A percentile compares a stretch with the other conserved stretches of the same genome.
Evolutionary conservation across 140 eudicot species (phyloP).

Genomic region (Oenanthe javanica): DNA sequence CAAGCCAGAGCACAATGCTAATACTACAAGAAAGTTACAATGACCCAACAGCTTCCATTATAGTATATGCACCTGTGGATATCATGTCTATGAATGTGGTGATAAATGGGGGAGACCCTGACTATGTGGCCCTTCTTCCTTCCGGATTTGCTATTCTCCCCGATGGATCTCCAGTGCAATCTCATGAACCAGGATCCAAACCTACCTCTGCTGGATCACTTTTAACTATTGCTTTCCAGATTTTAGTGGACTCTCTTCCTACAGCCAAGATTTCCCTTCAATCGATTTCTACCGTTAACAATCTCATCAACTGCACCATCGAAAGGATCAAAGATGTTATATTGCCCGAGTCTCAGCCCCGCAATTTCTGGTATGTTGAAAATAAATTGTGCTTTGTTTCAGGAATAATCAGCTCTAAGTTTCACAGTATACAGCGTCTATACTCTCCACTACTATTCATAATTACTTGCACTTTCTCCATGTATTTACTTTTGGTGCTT

Average conservation of each 20-base stretch:
- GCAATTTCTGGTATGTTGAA: constrained; percentile 6
- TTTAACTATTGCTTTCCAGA: constrained; percentile 73
- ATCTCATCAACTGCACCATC: constrained; percentile 72
- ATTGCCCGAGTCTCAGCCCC: constrained; percentile 12
- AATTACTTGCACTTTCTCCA: neutral
- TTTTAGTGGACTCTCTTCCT: constrained; percentile 71
- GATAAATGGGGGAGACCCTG: constrained; percentile 64
- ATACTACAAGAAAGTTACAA: constrained; percentile 65
- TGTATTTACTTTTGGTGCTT: neutral
- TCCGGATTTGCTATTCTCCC: constrained; percentile 80
- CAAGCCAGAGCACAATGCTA: constrained; percentile 70
- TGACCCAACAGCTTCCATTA: constrained; percentile 56
- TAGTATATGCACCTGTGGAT: constrained; percentile 68
- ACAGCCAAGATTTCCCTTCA: constrained; percentile 77
- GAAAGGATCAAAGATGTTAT: constrained; percentile 72
- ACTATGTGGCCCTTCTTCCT: constrained; percentile 63
- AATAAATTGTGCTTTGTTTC: too few relatives aligned
- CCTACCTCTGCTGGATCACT: constrained; percentile 54
- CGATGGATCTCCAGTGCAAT: constrained; percentile 31
- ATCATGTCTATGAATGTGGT: constrained; percentile 59
- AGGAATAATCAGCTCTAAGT: neutral
- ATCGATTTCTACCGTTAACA: constrained; percentile 68
- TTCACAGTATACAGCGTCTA: neutral
- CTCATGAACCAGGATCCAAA: constrained; percentile 26
- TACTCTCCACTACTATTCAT: neutral